A percentile compares a stretch with the other conserved stretches of the same genome.
phyloP scores from a whole-genome alignment of 164 flowering plant genomes.

The Vitis vinifera region DNA sequence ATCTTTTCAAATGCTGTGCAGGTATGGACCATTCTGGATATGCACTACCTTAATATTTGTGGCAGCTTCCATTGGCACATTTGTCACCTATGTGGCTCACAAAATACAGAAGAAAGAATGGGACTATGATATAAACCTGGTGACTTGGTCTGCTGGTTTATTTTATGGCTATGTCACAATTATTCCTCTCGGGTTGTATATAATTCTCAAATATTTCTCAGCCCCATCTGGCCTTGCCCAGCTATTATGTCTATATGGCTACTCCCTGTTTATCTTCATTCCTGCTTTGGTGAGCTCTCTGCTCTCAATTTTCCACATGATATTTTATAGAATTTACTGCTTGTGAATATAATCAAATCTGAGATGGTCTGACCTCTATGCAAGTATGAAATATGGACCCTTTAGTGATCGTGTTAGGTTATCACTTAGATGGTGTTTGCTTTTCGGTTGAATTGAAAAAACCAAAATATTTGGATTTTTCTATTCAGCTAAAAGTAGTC shows the following conservation, averaged over 20 bases:
- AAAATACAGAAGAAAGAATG: constrained; percentile 84
- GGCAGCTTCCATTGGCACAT: constrained; percentile 95
- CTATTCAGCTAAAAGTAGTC: no score
- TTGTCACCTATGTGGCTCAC: constrained; percentile 93
- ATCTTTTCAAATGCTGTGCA: constrained; percentile 24
- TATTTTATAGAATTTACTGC: no score
- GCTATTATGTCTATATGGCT: constrained; percentile 89
- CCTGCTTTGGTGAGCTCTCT: constrained; percentile 79
- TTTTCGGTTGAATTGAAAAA: no score
- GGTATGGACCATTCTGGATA: constrained; percentile 99
- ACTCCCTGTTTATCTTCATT: constrained; percentile 90
- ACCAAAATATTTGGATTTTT: no score
- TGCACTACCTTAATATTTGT: constrained; percentile 95
- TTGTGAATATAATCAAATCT: no score
- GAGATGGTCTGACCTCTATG: no score
- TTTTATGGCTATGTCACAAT: constrained; percentile 90
- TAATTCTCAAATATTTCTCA: constrained; percentile 93
- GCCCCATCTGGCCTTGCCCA: constrained; percentile 92
- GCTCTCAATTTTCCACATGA: not conserved
- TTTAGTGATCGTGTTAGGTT: no score
- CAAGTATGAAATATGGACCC: no score
- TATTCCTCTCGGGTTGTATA: constrained; percentile 78
- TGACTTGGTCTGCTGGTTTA: constrained; percentile 98
- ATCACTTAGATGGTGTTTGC: no score
- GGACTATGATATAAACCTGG: constrained; percentile 90